Evolutionary conservation across 2,329 filamentous ascomycete genomes (phyloP), one percentile per base, ranked within the genome.

Genomic region (Peltaster fructicola): DNA sequence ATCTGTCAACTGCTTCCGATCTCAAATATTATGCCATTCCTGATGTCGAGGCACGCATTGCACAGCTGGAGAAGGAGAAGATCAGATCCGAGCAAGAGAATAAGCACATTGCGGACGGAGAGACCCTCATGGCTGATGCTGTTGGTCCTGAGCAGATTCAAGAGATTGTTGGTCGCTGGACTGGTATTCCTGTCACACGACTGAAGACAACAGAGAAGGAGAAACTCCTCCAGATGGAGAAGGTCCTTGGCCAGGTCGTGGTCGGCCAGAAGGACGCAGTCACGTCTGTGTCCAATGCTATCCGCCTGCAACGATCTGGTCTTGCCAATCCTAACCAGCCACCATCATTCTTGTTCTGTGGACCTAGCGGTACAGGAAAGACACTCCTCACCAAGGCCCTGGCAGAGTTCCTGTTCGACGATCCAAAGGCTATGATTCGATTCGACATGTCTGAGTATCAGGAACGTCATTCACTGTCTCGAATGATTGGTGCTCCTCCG

Each of bases 371-470:
- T 61, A 98, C 88, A 8, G 88, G 88, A 62, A 98, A 98, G 59
- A 98, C 88, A 10, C 62, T 98, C 11, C 71, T 98, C 30, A 95
- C 85, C 36, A 98, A 98, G 56, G 88, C 85, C 9, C 65, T 98
- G 31, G 88, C 88, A 23, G 88, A 98, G 52, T 98, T 98, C 60
- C 63, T 98, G 14, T 98, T 98, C 57, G 88, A 98, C 48, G 88
- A 98, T 40, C 59, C 85, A 14, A 93, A 93, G 59, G 63, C 85
- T 16, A 95, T 98, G 88, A 92, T 98, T 42, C 77, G 88, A 18
- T 91, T 98, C 57, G 88, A 98, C 50, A 98, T 98, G 88, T 95
- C 85, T 4, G 88, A 98, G 54, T 98, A 98, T 53, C 90, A 98
- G 53, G 88, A 98, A 54, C 75, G 85, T 4, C 88, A 98, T 51